A percentile compares a stretch with the other conserved stretches of the same genome.
phyloP scores from a whole-genome alignment of 1,284 basidiomycete species.

The Tilletia horrida region DNA sequence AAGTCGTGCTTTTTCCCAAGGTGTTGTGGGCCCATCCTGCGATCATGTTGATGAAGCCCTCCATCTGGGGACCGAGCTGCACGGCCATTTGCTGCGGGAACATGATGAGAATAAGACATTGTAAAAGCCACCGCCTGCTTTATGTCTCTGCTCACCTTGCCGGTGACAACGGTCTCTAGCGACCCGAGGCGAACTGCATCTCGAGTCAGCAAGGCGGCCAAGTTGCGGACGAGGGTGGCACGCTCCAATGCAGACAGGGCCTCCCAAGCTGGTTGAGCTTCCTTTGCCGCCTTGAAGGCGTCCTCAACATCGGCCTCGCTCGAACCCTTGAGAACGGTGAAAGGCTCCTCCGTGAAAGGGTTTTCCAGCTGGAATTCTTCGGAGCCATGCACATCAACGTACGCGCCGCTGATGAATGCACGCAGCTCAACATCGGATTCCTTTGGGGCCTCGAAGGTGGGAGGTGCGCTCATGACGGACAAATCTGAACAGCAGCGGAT shows the following conservation, averaged over 20 bases:
- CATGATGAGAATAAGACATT: no score
- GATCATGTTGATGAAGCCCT: conserved; percentile 5
- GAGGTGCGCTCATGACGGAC: not conserved
- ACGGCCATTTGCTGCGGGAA: not conserved
- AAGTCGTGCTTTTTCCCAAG: not conserved
- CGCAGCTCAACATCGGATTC: conserved; percentile 2
- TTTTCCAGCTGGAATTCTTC: not conserved
- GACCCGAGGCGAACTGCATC: not conserved
- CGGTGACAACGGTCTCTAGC: not conserved
- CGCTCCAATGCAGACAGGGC: not conserved
- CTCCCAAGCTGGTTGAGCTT: not conserved
- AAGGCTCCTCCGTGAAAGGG: not conserved
- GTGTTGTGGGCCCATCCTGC: not conserved
- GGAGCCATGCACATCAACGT: not conserved
- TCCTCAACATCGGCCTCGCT: not conserved
- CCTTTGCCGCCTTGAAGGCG: not conserved
- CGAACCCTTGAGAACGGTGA: not conserved
- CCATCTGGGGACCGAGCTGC: not conserved
- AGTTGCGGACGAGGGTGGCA: not conserved
- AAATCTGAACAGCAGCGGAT: no score
- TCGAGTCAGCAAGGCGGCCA: not conserved
- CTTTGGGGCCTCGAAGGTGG: not conserved
- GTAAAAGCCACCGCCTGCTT: no score
- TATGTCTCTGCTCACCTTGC: conserved; percentile 9
- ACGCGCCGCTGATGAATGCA: not conserved